phyloP scores from a whole-genome alignment of 208 protist species.

The Leishmania tropica region DNA sequence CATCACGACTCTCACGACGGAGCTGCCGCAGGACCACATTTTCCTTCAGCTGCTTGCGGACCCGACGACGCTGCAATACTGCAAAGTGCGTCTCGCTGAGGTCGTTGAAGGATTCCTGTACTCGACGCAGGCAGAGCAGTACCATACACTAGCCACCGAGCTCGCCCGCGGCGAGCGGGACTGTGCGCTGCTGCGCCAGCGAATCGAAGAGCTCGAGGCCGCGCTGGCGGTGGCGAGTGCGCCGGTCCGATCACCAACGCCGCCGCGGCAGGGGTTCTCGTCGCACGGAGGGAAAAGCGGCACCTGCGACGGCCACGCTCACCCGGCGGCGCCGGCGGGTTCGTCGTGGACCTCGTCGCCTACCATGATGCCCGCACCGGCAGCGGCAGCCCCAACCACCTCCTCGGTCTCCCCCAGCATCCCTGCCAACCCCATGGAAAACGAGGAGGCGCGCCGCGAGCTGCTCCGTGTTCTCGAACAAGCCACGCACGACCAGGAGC shows the following conservation, averaged over 20 bases:
- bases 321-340: neutral
- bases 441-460: conserved; percentile 55
- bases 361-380: neutral
- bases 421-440: conserved; percentile 49
- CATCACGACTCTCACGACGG: conserved; percentile 48
- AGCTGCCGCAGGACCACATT: conserved; percentile 76
- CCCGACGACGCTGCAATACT: conserved; percentile 67
- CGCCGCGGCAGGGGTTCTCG: neutral
- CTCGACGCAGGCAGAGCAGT: conserved; percentile 73
- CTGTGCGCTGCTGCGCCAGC: conserved; percentile 28
- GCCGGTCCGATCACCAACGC: conserved; percentile 2
- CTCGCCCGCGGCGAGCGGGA: conserved; percentile 63
- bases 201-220: conserved; percentile 43
- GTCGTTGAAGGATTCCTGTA: conserved; percentile 85
- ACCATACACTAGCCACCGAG: conserved; percentile 71
- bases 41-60: conserved; percentile 79
- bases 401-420: conserved; percentile 1
- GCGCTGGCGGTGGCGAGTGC: conserved; percentile 7
- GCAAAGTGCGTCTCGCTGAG: conserved; percentile 70
- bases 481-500: conserved; percentile 70
- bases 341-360: neutral
- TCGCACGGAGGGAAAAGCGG: neutral
- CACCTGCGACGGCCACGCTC: neutral
- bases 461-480: conserved; percentile 70
- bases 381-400: neutral